These are phyloP conservation scores for Ophiocordyceps robertsii DNA, from an alignment of 2,329 filamentous ascomycete genomes.

Conservation along the genomic window DNA sequence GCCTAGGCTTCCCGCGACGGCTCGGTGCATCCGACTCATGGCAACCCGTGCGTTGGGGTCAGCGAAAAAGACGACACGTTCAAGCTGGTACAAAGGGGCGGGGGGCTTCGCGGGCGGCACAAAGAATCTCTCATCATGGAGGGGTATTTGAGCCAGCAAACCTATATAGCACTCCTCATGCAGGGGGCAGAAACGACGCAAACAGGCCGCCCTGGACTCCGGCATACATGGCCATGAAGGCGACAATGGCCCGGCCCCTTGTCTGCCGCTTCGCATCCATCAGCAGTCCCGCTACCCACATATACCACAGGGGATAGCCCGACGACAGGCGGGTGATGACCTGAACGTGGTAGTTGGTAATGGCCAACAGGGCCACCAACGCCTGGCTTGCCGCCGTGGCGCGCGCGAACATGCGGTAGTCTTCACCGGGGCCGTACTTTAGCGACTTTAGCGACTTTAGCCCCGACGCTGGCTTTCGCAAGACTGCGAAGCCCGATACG, in stretches of 20 bases:
- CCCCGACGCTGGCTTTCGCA: conserved; percentile 10
- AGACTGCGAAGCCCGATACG: conserved; percentile 38
- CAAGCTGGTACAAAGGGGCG: too few relatives aligned
- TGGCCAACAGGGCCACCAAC: conserved; percentile 54
- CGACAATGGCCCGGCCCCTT: conserved; percentile 30
- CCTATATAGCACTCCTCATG: conserved; percentile 27
- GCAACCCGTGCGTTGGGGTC: neutral
- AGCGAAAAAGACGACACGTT: too few relatives aligned
- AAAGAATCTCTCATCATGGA: too few relatives aligned
- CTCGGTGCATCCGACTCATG: neutral
- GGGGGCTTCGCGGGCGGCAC: too few relatives aligned
- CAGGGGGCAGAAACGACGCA: conserved; percentile 83
- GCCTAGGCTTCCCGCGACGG: neutral
- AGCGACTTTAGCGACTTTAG: conserved; percentile 2
- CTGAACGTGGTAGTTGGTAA: conserved; percentile 82
- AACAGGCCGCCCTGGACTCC: conserved; percentile 73
- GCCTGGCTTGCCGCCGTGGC: conserved; percentile 61
- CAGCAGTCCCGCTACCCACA: conserved; percentile 51
- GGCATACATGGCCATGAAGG: conserved; percentile 70
- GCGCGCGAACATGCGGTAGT: conserved; percentile 22
- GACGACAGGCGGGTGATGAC: conserved; percentile 84
- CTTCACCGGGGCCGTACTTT: conserved; percentile 2
- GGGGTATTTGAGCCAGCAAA: too few relatives aligned
- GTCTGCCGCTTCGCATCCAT: conserved; percentile 16
- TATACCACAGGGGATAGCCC: conserved; percentile 81